Percentiles rank a stretch among this genome's conserved stretches.
Conservation (phyloP, 202 grass and related monocot species). For the Setaria viridis region DNA sequence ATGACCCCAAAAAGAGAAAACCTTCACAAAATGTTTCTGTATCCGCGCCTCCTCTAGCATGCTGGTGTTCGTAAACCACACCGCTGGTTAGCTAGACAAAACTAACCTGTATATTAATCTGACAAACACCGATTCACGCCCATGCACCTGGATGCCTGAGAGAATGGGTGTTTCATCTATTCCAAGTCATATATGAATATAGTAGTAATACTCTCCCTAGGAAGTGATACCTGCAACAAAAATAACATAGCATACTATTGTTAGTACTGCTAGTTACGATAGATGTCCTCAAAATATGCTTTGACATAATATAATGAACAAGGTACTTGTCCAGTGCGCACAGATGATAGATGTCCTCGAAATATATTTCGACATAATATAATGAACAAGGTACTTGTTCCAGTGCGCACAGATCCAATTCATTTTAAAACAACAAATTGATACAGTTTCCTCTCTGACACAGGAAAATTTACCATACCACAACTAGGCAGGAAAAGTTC, state of each 20-base stretch:
- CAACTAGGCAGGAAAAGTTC: neutral
- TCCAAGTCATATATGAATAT: conserved; percentile 59
- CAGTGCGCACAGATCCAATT: neutral
- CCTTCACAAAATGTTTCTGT: conserved; percentile 78
- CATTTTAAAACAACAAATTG: conserved; percentile 20
- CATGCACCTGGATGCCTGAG: conserved; percentile 65
- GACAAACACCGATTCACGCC: conserved; percentile 69
- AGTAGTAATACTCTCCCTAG: conserved; percentile 23
- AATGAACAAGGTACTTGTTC: neutral
- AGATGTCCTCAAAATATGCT: conserved; percentile 6
- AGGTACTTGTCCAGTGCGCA: neutral
- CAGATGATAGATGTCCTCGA: neutral
- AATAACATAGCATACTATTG: neutral
- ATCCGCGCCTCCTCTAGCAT: conserved; percentile 51
- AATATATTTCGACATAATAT: conserved; percentile 26
- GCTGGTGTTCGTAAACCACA: conserved; percentile 40
- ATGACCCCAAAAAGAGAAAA: conserved; percentile 37
- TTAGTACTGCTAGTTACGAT: neutral
- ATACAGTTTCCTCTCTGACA: neutral
- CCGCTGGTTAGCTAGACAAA: conserved; percentile 58
- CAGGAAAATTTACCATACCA: no score
- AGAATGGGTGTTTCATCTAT: conserved; percentile 64
- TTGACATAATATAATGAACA: conserved; percentile 5
- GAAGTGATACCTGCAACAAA: conserved; percentile 45
- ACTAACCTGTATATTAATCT: conserved; percentile 67